Conservation (phyloP, 163 green algal species). For the Chlorella variabilis region DNA sequence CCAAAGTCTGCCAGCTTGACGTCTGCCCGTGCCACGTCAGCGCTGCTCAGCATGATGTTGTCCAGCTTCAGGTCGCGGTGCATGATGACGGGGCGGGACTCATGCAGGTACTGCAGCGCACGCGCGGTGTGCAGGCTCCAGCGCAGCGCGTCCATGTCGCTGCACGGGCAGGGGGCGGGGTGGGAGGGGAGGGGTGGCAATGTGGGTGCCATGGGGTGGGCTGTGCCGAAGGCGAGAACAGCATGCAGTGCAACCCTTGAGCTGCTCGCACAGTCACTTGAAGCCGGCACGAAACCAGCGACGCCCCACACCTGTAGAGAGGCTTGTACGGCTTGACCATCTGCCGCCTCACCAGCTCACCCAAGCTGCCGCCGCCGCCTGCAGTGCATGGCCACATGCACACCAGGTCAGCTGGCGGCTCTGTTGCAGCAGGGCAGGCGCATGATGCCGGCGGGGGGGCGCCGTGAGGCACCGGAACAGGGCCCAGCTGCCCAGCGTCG, state of each 20-base stretch:
- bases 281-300: too few relatives aligned
- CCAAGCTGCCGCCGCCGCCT: constrained; percentile 45
- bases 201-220: too few relatives aligned
- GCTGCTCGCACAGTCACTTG: too few relatives aligned
- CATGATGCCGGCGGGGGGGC: too few relatives aligned
- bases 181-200: too few relatives aligned
- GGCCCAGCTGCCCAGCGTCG: too few relatives aligned
- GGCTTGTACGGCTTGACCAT: constrained; percentile 40
- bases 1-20: constrained; percentile 62
- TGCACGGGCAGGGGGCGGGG: too few relatives aligned
- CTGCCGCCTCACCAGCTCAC: constrained; percentile 47
- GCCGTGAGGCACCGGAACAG: too few relatives aligned
- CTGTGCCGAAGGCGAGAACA: too few relatives aligned
- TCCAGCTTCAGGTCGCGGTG: constrained; percentile 73
- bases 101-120: constrained; percentile 66
- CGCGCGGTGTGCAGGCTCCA: constrained; percentile 61
- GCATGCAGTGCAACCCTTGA: too few relatives aligned
- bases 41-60: constrained; percentile 50
- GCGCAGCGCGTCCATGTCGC: constrained; percentile 28
- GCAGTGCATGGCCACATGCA: not conserved
- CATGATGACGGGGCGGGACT: constrained; percentile 50
- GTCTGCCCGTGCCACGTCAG: not conserved
- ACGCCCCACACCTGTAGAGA: constrained; percentile 44
- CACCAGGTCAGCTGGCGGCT: too few relatives aligned
- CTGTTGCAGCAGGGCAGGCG: too few relatives aligned